A percentile compares a stretch with the other conserved stretches of the same genome.
Evolutionary conservation across 179 eudicot genomes (phyloP).

Genomic region (Spergularia azorica): DNA sequence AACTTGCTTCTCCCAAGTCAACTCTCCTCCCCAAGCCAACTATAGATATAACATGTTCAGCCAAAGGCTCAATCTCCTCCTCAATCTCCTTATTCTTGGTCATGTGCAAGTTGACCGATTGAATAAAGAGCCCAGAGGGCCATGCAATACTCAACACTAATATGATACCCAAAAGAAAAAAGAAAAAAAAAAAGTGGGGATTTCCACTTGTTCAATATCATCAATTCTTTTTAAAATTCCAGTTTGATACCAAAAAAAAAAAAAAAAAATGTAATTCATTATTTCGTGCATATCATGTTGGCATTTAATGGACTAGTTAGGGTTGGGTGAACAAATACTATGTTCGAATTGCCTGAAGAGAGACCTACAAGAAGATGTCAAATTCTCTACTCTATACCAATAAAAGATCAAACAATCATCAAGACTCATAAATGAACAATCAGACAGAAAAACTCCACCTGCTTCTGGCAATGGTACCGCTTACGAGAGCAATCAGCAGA

Average conservation of each 20-base stretch:
- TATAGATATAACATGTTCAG: too few relatives aligned
- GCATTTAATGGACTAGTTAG: background rate
- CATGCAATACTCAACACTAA: conserved; percentile 1
- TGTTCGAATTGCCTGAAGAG: background rate
- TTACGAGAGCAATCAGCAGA: conserved; percentile 97
- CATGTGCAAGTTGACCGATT: too few relatives aligned
- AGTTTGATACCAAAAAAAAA: background rate
- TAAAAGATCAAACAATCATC: background rate
- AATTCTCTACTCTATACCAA: background rate
- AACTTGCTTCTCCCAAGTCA: too few relatives aligned
- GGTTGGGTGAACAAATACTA: background rate
- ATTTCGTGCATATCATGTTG: background rate
- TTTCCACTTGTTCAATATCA: background rate
- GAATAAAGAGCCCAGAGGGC: background rate
- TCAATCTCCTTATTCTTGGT: too few relatives aligned
- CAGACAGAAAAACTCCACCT: conserved; percentile 53
- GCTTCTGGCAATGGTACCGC: conserved; percentile 96
- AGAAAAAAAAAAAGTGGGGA: background rate
- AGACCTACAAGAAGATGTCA: background rate
- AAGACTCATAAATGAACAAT: background rate
- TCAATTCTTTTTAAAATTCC: background rate
- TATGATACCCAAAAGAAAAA: background rate
- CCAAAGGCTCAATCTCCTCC: too few relatives aligned
- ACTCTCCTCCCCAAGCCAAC: too few relatives aligned
- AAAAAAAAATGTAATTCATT: background rate